These are phyloP conservation scores for Vigna hirtella DNA, from an alignment of 306 rosid genomes.

Conservation along the genomic window DNA sequence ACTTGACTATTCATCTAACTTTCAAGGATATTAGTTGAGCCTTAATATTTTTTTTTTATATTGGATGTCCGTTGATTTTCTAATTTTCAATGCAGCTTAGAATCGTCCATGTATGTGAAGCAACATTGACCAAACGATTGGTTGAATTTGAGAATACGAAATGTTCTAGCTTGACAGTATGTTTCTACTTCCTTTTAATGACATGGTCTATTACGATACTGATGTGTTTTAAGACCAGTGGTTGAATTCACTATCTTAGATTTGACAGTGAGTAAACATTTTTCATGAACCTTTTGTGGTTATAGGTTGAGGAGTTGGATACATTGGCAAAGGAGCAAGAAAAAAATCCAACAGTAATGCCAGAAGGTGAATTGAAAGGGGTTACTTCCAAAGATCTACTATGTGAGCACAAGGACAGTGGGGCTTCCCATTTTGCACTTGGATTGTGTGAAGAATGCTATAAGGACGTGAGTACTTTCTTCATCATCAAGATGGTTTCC, in stretches of 20 bases:
- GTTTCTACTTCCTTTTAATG: slow-evolving; percentile 37
- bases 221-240: neutral
- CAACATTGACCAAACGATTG: slow-evolving; percentile 84
- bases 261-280: slow-evolving; percentile 30
- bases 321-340: slow-evolving; percentile 60
- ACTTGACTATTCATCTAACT: neutral
- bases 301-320: slow-evolving; percentile 67
- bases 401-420: slow-evolving; percentile 43
- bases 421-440: slow-evolving; percentile 61
- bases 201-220: neutral
- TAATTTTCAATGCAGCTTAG: slow-evolving; percentile 59
- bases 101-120: slow-evolving; percentile 90
- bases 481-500: neutral
- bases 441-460: slow-evolving; percentile 86
- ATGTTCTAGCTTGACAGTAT: slow-evolving; percentile 87
- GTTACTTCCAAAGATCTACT: slow-evolving; percentile 40
- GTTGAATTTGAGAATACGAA: slow-evolving; percentile 90
- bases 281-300: slow-evolving; percentile 38
- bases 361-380: slow-evolving; percentile 43
- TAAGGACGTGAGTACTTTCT: slow-evolving; percentile 63
- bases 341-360: slow-evolving; percentile 13
- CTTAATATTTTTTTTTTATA: neutral
- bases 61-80: slow-evolving; percentile 31
- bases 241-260: slow-evolving; percentile 5
- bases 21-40: slow-evolving; percentile 17